Conservation (phyloP, 805 yeast species). For the Sugiyamaella chiloensis region DNA sequence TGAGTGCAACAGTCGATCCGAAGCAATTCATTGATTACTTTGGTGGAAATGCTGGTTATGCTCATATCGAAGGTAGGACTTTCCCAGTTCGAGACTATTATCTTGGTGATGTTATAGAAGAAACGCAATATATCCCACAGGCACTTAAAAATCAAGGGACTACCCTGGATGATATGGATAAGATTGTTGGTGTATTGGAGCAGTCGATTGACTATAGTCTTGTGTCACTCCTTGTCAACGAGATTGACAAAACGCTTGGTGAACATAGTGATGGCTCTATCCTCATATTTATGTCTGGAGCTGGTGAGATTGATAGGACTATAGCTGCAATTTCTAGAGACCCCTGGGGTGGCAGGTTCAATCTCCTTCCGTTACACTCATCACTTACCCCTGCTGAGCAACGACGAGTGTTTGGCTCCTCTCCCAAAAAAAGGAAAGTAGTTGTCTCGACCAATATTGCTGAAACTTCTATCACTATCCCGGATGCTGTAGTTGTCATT, state of each 20-base stretch:
- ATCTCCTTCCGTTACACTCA: constrained; percentile 78
- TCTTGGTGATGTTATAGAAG: constrained; percentile 61
- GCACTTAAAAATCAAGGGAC: constrained; percentile 24
- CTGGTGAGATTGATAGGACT: constrained; percentile 68
- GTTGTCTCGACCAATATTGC: constrained; percentile 93
- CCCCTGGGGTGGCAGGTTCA: constrained; percentile 32
- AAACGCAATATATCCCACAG: constrained; percentile 47
- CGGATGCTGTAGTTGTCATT: constrained; percentile 89
- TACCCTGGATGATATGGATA: constrained; percentile 27
- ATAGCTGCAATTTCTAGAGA: constrained; percentile 39
- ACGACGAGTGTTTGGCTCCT: constrained; percentile 60
- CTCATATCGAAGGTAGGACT: constrained; percentile 89
- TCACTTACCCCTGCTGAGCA: constrained; percentile 83
- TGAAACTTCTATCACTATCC: constrained; percentile 94
- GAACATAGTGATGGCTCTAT: constrained; percentile 61
- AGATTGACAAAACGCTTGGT: constrained; percentile 50
- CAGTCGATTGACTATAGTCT: constrained; percentile 66
- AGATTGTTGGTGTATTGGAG: constrained; percentile 29
- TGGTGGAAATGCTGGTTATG: constrained; percentile 47
- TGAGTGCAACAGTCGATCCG: constrained; percentile 92
- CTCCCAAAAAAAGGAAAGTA: constrained; percentile 60
- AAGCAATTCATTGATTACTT: constrained; percentile 67
- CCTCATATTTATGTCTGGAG: constrained; percentile 85
- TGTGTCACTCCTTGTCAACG: constrained; percentile 51
- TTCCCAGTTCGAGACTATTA: constrained; percentile 82